phyloP scores from a whole-genome alignment of 352 stramenopile genomes.

The Phytopythium oedochilum region DNA sequence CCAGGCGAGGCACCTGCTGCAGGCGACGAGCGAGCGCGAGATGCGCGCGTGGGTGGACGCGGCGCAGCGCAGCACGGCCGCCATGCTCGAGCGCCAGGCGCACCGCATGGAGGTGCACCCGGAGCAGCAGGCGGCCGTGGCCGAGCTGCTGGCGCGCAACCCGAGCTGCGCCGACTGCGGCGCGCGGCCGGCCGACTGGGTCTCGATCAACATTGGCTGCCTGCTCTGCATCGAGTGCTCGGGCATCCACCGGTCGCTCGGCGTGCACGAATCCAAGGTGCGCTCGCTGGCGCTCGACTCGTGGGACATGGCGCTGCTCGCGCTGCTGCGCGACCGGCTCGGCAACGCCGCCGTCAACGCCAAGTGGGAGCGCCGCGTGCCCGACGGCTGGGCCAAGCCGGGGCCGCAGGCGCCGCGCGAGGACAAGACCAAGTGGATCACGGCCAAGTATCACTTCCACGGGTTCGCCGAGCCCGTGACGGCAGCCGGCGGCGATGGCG shows the following conservation, averaged over 20 bases:
- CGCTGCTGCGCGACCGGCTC: conserved; percentile 58
- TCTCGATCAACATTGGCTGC: conserved; percentile 95
- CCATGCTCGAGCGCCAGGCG: conserved; percentile 76
- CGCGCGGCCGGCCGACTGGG: conserved; percentile 89
- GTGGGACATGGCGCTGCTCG: conserved; percentile 78
- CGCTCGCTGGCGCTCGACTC: conserved; percentile 88
- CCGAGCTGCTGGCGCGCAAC: conserved; percentile 57
- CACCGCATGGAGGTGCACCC: conserved; percentile 82
- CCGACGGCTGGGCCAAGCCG: conserved; percentile 49
- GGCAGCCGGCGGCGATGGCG: conserved; percentile 9
- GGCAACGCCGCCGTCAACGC: conserved; percentile 69
- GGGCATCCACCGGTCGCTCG: conserved; percentile 95
- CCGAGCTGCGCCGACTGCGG: conserved; percentile 67
- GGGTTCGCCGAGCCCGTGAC: conserved; percentile 50
- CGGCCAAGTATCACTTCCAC: conserved; percentile 83
- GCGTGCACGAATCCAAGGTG: conserved; percentile 97
- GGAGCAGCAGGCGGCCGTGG: conserved; percentile 65
- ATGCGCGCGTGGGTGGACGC: conserved; percentile 83
- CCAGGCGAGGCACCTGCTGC: conserved; percentile 70
- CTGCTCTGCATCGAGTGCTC: conserved; percentile 97
- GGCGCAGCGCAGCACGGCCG: conserved; percentile 73
- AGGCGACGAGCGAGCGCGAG: conserved; percentile 68
- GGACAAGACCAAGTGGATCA: conserved; percentile 81
- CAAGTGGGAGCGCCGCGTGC: conserved; percentile 60
- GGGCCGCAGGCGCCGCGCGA: conserved; percentile 38